Evolutionary conservation across 139 green algal species (phyloP).

Genomic region (Nannochloris sp.): DNA sequence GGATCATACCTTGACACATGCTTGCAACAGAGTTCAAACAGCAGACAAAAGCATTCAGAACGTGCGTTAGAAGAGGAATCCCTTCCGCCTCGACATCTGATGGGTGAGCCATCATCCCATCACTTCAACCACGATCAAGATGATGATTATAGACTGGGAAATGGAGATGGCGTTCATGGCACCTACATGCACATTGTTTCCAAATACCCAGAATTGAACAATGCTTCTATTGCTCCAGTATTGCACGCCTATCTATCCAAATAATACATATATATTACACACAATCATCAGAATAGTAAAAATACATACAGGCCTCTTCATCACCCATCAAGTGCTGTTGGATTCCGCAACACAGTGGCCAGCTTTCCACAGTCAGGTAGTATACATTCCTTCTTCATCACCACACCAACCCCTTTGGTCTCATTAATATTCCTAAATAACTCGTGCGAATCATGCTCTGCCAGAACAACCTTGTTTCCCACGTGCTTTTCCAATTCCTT

Average conservation of each 20-base stretch:
- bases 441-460: constrained; percentile 41
- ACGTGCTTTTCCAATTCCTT: constrained; percentile 37
- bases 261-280: no score
- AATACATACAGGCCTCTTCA: no score
- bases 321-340: constrained; percentile 16
- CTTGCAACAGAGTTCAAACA: constrained; percentile 26
- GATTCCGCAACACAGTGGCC: constrained; percentile 28
- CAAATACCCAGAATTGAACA: constrained; percentile 27
- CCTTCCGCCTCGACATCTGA: neutral
- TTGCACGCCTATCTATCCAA: constrained; percentile 42
- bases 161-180: constrained; percentile 27
- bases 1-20: constrained; percentile 38
- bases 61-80: neutral
- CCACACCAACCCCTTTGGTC: constrained; percentile 41
- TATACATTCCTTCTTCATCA: constrained; percentile 28
- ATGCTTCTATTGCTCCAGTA: constrained; percentile 21
- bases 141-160: neutral
- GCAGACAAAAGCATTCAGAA: neutral
- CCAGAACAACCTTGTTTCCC: constrained; percentile 25
- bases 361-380: constrained; percentile 48
- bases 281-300: no score
- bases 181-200: constrained; percentile 29
- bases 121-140: neutral
- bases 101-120: neutral
- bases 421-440: constrained; percentile 50